Conservation (phyloP, 1,284 basidiomycete genomes). For the Wallemia ichthyophaga region DNA sequence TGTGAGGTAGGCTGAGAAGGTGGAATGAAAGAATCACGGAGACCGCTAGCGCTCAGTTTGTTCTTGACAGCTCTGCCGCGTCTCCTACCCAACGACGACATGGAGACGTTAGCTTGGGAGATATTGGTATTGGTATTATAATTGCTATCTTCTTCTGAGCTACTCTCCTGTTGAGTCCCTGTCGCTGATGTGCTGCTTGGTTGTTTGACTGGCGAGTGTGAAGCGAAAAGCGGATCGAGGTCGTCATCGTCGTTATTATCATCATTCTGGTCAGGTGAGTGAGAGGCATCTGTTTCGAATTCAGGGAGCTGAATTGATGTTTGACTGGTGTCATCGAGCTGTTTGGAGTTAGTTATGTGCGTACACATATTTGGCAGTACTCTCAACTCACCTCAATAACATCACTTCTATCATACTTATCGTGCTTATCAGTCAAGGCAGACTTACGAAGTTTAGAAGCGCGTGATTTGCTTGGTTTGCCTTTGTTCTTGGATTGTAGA, state of each 20-base stretch:
- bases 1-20: conserved; percentile 14
- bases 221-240: not conserved
- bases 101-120: too few relatives aligned
- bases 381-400: not conserved
- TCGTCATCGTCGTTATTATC: too few relatives aligned
- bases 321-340: not conserved
- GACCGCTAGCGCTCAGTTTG: conserved; percentile 19
- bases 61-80: not conserved
- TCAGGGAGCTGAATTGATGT: conserved; percentile 5
- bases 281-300: conserved; percentile 3
- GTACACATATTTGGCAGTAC: too few relatives aligned
- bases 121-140: too few relatives aligned
- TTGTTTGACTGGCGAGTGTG: not conserved
- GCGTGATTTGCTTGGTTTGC: conserved; percentile 3
- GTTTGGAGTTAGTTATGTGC: not conserved
- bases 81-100: not conserved
- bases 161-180: too few relatives aligned
- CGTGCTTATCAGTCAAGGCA: not conserved
- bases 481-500: not conserved
- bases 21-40: conserved; percentile 25
- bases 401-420: too few relatives aligned
- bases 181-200: not conserved
- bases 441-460: conserved; percentile 1
- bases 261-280: conserved; percentile 6
- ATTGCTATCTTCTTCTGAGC: too few relatives aligned